Evolutionary conservation across 2,329 filamentous ascomycete species (phyloP).

Genomic region (Ophiostoma tasmaniense): DNA sequence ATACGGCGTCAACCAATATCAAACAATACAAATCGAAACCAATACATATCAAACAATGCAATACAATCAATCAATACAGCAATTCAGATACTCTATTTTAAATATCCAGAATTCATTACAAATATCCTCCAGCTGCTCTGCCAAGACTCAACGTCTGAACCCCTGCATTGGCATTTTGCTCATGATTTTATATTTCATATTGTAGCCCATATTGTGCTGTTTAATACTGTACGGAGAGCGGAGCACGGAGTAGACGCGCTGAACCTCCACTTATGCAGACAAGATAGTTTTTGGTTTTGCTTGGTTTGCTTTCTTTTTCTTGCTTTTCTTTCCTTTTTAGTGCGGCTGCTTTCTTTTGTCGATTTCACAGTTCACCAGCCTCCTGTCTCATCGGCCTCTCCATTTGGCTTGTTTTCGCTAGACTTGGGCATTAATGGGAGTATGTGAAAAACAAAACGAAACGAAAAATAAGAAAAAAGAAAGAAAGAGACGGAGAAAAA

Average conservation of each 20-base stretch:
- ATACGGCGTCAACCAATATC: too few species aligned
- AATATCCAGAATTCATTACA: not conserved
- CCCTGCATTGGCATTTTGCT: not conserved
- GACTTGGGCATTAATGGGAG: not conserved
- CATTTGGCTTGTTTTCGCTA: not conserved
- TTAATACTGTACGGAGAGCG: not conserved
- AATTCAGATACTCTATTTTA: not conserved
- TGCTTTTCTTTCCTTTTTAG: not conserved
- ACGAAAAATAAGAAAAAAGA: not conserved
- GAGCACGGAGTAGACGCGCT: not conserved
- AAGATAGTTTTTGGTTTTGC: not conserved
- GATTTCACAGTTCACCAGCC: not conserved
- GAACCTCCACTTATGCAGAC: not conserved
- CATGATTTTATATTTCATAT: too few species aligned
- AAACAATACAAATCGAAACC: too few species aligned
- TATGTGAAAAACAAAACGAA: not conserved
- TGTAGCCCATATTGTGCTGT: too few species aligned
- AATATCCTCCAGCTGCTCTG: not conserved
- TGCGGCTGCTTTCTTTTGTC: not conserved
- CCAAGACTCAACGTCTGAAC: not conserved
- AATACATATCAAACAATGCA: too few species aligned
- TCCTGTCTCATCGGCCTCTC: not conserved
- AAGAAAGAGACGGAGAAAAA: not conserved
- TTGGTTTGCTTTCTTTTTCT: not conserved
- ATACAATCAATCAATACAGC: not conserved